Evolutionary conservation across 257 asterid species (phyloP), one percentile per base, ranked within the genome.

Genomic region (Euphrasia confusa): DNA sequence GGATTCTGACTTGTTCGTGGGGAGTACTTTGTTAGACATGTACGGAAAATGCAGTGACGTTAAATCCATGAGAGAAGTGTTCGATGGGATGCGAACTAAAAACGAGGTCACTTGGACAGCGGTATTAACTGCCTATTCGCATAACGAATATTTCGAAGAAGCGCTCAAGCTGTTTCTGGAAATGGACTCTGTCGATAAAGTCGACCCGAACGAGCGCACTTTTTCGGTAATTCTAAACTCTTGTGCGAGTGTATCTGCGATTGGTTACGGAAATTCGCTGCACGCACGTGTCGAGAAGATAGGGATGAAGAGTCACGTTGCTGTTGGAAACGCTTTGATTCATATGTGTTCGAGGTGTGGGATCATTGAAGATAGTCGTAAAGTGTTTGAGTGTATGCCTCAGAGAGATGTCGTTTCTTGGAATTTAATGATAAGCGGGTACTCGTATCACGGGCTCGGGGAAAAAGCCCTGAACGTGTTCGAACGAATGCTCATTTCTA

Each of bases 31-130:
- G 3, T 66, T 88, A 27, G 98, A 88, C 71, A 86, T 84, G 88
- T 89, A 92, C 32, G 95, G 97, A 26, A 86, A 92, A 79, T 88
- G 93, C 62, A 85, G 93, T 28, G 85, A 83, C 28, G 61, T 86
- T 56, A 69, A 32, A 4, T 61, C 58, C 8, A 79, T 84, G 70
- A 76, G 81, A 70, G 71, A 59, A 39, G 65, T 71, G 54, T 91
- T 86, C 37, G 55, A 77, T 33, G 58, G 70, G 5, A 71, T 84
- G 70, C 54, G 64, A 11, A 33, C 44, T 56, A 88, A 74, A 52
- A 91, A 83, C 27, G 90, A 82, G 69, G 95, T 83, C 54, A 75
- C 84, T 0, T 88, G 95, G 95, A 92, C 97, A 5, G 73, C 98
- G 27, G 27, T 83, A 55, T 61, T 86, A 68, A 78, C 83, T 71